Evolutionary conservation across 257 asterid species (phyloP).

Genomic region (Ajuga chamaepitys): DNA sequence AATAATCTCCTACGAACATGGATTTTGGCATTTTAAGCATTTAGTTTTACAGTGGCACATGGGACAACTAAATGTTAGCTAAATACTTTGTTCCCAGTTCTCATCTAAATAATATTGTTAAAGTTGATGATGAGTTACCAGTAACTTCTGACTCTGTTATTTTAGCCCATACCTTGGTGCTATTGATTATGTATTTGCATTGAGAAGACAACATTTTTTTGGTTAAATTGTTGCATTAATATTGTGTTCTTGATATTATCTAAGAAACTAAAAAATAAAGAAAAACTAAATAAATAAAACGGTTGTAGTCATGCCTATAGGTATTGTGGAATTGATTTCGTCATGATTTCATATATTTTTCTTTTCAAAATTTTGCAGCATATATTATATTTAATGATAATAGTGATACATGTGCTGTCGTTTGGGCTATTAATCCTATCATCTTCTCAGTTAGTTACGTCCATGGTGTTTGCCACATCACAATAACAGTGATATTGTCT

Average conservation of each 20-base stretch:
- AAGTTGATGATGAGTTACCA: neutral
- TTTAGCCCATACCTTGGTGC: neutral
- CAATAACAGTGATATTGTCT: conserved; percentile 38
- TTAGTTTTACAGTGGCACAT: neutral
- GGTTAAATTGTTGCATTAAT: neutral
- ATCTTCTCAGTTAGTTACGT: conserved; percentile 48
- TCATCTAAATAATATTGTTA: neutral
- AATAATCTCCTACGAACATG: neutral
- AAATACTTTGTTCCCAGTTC: neutral
- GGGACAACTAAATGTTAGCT: neutral
- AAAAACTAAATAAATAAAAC: neutral
- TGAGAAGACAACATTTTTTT: neutral
- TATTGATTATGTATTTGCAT: neutral
- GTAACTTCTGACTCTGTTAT: neutral
- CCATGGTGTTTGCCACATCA: conserved; percentile 43
- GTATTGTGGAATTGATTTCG: neutral
- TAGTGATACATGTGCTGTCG: conserved; percentile 63
- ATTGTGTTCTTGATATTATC: neutral
- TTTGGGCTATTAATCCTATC: conserved; percentile 79
- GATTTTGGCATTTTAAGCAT: neutral
- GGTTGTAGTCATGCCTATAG: neutral
- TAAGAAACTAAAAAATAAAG: neutral
- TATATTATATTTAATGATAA: conserved; percentile 9
- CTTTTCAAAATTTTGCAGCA: neutral
- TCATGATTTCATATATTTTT: neutral